Percentiles rank a stretch among this genome's conserved stretches.
phyloP scores from a whole-genome alignment of 805 yeast species.

The Kurtzmaniella cleridarum region DNA sequence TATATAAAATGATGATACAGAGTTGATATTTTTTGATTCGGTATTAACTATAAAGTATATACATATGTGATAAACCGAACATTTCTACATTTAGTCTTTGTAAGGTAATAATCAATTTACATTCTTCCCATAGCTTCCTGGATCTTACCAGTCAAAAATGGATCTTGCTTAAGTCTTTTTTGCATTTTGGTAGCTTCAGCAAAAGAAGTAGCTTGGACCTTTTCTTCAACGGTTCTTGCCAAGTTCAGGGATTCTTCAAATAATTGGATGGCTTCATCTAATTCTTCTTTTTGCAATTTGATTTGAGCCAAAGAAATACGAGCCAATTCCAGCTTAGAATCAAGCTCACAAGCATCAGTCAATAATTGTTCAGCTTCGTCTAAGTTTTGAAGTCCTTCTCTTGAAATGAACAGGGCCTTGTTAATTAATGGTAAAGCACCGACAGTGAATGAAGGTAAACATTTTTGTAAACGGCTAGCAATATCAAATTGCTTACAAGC shows the following conservation, averaged over 20 bases:
- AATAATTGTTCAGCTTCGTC: conserved; percentile 61
- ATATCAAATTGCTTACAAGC: conserved; percentile 83
- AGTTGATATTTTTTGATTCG: background rate
- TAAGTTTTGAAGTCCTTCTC: conserved; percentile 43
- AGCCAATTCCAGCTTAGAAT: conserved; percentile 87
- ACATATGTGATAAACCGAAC: background rate
- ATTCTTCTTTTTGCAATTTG: conserved; percentile 75
- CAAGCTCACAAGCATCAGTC: conserved; percentile 71
- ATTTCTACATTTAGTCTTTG: background rate
- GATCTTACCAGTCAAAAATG: conserved; percentile 56
- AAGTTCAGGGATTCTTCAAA: conserved; percentile 80
- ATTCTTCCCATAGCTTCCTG: conserved; percentile 47
- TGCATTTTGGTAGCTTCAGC: conserved; percentile 94
- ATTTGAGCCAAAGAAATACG: conserved; percentile 88
- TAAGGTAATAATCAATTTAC: conserved; percentile 8
- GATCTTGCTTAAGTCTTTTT: conserved; percentile 67
- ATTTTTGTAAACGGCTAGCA: conserved; percentile 77
- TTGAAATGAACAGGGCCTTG: conserved; percentile 71
- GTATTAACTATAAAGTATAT: background rate
- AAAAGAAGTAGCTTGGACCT: conserved; percentile 82
- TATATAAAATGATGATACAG: too few relatives aligned
- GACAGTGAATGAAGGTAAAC: conserved; percentile 61
- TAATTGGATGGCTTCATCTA: conserved; percentile 72
- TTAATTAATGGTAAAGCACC: conserved; percentile 88
- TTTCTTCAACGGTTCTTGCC: conserved; percentile 81